Conservation (phyloP, 768 basidiomycete species). For the Suillus subluteus region DNA sequence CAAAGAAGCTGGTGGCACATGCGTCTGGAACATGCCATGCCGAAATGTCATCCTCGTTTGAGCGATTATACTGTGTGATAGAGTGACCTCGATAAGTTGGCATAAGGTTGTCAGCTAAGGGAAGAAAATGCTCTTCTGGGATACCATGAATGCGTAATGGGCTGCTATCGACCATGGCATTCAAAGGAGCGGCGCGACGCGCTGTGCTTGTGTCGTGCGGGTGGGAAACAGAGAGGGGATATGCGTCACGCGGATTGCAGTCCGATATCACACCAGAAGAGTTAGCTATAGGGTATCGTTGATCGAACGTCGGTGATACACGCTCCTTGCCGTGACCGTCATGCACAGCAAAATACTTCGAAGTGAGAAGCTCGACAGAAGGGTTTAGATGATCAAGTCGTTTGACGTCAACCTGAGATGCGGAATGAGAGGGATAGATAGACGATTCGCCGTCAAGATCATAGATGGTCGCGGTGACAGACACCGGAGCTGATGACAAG, state of each 20-base stretch:
- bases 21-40: not conserved
- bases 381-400: not conserved
- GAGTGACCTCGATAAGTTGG: not conserved
- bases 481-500: not conserved
- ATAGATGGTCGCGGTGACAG: constrained; percentile 29
- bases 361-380: constrained; percentile 16
- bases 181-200: not conserved
- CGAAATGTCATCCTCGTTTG: not conserved
- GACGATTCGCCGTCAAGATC: constrained; percentile 30
- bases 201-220: not conserved
- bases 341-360: constrained; percentile 17
- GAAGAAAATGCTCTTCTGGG: not conserved
- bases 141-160: constrained; percentile 2
- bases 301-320: not conserved
- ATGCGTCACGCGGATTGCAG: not conserved
- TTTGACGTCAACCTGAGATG: constrained; percentile 46
- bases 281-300: not conserved
- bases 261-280: not conserved
- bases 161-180: not conserved
- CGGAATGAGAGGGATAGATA: constrained; percentile 57
- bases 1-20: not conserved
- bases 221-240: not conserved
- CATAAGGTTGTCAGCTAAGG: not conserved
- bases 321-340: no score
- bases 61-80: not conserved